Base-by-base conservation (phyloP, 345 rosid genomes). In the Alliaria petiolata region DNA sequence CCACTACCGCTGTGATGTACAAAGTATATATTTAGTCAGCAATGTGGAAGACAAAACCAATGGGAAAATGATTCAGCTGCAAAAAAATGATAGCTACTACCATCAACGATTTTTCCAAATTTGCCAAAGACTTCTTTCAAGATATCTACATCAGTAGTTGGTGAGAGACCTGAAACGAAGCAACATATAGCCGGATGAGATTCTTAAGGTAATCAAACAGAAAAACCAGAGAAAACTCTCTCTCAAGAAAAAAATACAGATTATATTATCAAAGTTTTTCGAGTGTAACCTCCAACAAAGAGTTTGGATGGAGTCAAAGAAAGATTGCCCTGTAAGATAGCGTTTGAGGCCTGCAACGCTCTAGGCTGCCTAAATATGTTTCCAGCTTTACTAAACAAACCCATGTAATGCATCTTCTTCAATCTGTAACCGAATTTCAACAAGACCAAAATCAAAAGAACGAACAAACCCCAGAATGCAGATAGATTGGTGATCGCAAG, bases 351-450 rank as follows among this genome's bases (percentile, higher is more conserved):
- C 59, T 75, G 69, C 45, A 75, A 45, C 5, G 75, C 70, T 62
- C 74, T 68, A 61, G 79, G 79, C 36, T 75, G 75, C 75, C 75
- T 75, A 54, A 69, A 75, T 26, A 75, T 75, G 70, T 75, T 75
- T 28, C 79, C 79, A 69, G 70, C 51, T 62, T 62, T 75, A 75
- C 79, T 75, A 68, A 75, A 75, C 70, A 75, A 33, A 36, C 28
- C 22, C 79, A 75, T 68, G 74, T 75, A 75, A 75, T 75, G 79
- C 79, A 75, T 75, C 65, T 69, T 75, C n/a, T 45, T 30, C 30
- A 53, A 61, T 45, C 79, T 75, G 60, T 44, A 6, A 45, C 12
- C 58, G 35, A 45, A n/a, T 16, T 43, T 12, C 69, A 45, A 67
- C 26, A 51, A 59, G 62, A 40, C 26, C 1, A 16, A 40, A 3